Evolutionary conservation across 1,284 basidiomycete species (phyloP).

Genomic region (Ustilago xerochloae): DNA sequence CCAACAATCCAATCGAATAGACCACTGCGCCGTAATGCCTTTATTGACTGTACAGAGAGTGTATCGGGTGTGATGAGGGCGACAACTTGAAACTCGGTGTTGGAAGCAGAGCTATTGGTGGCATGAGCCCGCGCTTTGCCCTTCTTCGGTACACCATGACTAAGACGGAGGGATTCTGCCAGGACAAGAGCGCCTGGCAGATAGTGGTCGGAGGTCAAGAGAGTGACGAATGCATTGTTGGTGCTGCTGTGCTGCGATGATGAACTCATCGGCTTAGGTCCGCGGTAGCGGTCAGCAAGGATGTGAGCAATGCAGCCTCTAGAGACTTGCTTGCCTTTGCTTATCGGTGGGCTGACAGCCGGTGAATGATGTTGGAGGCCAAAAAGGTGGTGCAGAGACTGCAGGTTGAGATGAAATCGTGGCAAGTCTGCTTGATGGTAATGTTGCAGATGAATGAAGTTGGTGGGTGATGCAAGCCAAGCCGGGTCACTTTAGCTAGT

Average conservation of each 20-base stretch:
- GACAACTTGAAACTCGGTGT: conserved; percentile 73
- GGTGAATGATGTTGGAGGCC: neutral
- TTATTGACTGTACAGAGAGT: conserved; percentile 85
- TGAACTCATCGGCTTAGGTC: conserved; percentile 23
- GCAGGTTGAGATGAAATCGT: too few relatives aligned
- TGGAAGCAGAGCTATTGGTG: neutral
- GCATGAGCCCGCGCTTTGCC: conserved; percentile 7
- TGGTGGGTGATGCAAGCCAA: too few relatives aligned
- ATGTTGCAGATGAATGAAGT: conserved; percentile 5
- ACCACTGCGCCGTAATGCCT: conserved; percentile 75
- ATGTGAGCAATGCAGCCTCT: neutral
- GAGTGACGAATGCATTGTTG: conserved; percentile 73
- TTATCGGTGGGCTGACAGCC: neutral
- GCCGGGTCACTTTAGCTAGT: too few relatives aligned
- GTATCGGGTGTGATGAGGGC: conserved; percentile 94
- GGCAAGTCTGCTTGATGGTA: neutral
- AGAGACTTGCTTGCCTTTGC: conserved; percentile 4
- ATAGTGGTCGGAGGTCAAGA: conserved; percentile 88
- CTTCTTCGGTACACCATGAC: conserved; percentile 36
- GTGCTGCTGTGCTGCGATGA: conserved; percentile 17
- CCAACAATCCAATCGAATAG: conserved; percentile 88
- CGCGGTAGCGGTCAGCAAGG: neutral
- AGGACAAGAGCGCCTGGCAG: conserved; percentile 90
- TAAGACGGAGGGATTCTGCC: conserved; percentile 75
- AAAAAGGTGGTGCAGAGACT: neutral